Evolutionary conservation across 2,329 filamentous ascomycete species (phyloP).

Genomic region (Zalaria obscura): DNA sequence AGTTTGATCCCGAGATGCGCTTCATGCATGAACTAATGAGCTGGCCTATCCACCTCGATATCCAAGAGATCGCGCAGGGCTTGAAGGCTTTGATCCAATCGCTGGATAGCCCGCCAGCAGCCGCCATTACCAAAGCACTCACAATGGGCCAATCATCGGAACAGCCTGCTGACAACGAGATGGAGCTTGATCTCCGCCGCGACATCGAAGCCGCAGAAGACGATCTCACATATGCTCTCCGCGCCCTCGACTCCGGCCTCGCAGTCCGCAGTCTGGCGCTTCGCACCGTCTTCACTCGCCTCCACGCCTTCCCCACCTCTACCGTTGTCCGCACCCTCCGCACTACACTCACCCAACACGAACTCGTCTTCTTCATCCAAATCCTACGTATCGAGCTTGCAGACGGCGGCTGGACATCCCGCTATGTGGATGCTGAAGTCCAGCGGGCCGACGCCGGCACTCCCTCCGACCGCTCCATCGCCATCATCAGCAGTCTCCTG

Average conservation of each 20-base stretch:
- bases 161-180: constrained; percentile 43
- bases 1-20: constrained; percentile 54
- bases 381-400: constrained; percentile 60
- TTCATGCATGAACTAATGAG: constrained; percentile 52
- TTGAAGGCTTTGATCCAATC: constrained; percentile 55
- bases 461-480: constrained; percentile 53
- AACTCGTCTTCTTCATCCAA: constrained; percentile 58
- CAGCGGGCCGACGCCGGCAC: constrained; percentile 25
- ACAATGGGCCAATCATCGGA: constrained; percentile 4
- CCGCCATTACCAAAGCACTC: constrained; percentile 3
- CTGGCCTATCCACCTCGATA: constrained; percentile 46
- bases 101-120: constrained; percentile 37
- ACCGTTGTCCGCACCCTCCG: constrained; percentile 51
- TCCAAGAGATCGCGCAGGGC: constrained; percentile 51
- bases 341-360: constrained; percentile 47
- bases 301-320: constrained; percentile 49
- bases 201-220: constrained; percentile 18
- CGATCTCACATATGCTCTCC: constrained; percentile 54
- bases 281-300: constrained; percentile 53
- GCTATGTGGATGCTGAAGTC: constrained; percentile 56
- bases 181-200: constrained; percentile 17
- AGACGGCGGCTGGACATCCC: constrained; percentile 61
- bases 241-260: constrained; percentile 51
- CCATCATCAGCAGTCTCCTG: constrained; percentile 56
- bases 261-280: constrained; percentile 49